Evolutionary conservation across 2,329 filamentous ascomycete species (phyloP), one percentile per base, ranked within the genome.

Genomic region (Cytospora piceicola): DNA sequence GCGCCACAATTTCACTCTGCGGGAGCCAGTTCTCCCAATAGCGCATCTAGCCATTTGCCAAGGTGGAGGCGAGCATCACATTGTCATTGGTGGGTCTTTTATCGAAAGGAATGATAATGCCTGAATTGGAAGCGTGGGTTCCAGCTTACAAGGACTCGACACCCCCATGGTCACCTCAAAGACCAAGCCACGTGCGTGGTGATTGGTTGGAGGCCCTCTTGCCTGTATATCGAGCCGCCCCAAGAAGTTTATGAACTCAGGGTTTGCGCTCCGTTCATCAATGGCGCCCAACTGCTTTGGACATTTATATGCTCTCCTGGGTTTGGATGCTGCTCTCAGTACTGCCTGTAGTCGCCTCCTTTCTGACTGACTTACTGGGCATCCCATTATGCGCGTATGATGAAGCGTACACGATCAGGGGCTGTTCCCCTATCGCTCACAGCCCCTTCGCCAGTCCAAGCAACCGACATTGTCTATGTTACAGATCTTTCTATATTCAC

Each of bases 401-500:
- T n/a, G 39, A 42, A n/a, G 39, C 39, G 39, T n/a, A 42, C 39
- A 42, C 17, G 20, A 42, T n/a, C 39, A 42, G 39, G 3, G 15
- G 39, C 39, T 2, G 20, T 42, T 42, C 17, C 36, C 36, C 36
- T 39, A 5, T 11, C 17, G 12, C 36, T 15, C 14, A 4, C 36
- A 39, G 36, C 12, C 63, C 20, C 56, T 65, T 53, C 60, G 51
- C 32, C 61, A n/a, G 59, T 53, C 9, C 64, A 42, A 32, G 73
- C 68, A 2, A 68, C 69, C 20, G 71, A 74, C 29, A 68, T 80
- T n/a, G 77, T 77, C 30, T 82, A 81, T 63, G 77, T 82, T 68
- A 82, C 80, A 0, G 81, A 82, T 55, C 74, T 83, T 2, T 69
- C 74, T 9, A 75, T 81, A 52, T 83, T 74, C 69, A 77, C 77